A percentile compares a stretch with the other conserved stretches of the same genome.
Conservation (phyloP, 805 yeast species). For the Ogataea glucozyma region DNA sequence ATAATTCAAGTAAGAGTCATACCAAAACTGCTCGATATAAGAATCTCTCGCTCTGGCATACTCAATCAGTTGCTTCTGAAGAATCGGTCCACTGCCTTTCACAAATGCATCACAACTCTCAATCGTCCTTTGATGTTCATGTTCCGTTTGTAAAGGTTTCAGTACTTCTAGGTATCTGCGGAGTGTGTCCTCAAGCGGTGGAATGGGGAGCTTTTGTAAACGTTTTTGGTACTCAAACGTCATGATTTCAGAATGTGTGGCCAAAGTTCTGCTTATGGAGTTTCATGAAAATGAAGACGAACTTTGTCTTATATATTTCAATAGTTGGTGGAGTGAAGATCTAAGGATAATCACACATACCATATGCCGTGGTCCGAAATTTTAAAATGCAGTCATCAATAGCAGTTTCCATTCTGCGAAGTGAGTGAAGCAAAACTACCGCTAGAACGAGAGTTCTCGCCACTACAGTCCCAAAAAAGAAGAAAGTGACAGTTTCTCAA, state of each 20-base stretch:
- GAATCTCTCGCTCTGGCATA: conserved; percentile 68
- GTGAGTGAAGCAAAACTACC: too few species aligned
- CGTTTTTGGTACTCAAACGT: conserved; percentile 63
- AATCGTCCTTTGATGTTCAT: conserved; percentile 63
- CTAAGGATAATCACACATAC: too few species aligned
- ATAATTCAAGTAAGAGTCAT: conserved; percentile 81
- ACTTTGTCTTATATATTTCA: not conserved
- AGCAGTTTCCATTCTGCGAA: too few species aligned
- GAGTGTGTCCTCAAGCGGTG: conserved; percentile 69
- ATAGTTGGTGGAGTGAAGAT: too few species aligned
- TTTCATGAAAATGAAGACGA: too few species aligned
- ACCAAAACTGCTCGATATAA: conserved; percentile 94
- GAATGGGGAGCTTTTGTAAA: conserved; percentile 75
- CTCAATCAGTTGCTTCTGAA: conserved; percentile 62
- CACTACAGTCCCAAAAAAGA: too few species aligned
- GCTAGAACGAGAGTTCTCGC: too few species aligned
- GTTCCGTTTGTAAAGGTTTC: conserved; percentile 78
- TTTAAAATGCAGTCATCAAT: not conserved
- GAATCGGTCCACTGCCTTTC: conserved; percentile 52
- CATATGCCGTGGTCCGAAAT: not conserved
- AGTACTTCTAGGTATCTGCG: conserved; percentile 62
- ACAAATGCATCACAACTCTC: conserved; percentile 60
- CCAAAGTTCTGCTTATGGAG: too few species aligned
- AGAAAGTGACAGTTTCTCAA: not conserved
- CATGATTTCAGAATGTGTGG: too few species aligned